Base-by-base conservation (phyloP, 257 asterid species). In the Ilex aquifolium region DNA sequence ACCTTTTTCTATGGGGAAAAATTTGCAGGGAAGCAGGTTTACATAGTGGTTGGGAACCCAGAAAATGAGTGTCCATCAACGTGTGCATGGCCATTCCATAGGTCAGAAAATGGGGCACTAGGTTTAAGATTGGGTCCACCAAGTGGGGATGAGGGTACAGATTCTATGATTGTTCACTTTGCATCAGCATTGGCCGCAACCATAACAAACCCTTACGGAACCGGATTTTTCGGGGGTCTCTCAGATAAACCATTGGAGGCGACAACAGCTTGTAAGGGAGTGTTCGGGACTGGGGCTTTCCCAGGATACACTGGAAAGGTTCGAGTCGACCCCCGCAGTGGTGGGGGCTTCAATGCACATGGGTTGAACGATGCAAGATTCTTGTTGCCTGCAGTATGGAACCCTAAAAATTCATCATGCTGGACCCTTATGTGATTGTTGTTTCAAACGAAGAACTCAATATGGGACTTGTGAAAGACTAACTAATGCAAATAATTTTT, bases 181-280 rank as follows among this genome's bases (percentile, higher is more conserved):
- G 67, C 67, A 1, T 63, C 67, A 6, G 67, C 67, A 5, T 63
- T 63, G 67, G 67, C 60, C 29, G 50, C 67, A 15, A 63, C 67
- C 31, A 13, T 63, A n/a, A 63, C 67, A 2, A 63, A 63, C 32
- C 67, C 67, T 1, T 52, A 32, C 9, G 60, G 51, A 9, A 13
- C 51, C 7, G 67, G 67, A 32, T 63, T 63, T 32, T 63, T 49
- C 50, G 44, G 50, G 6, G 60, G 32, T n/a, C 9, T 12, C 5
- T 6, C 52, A 10, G 9, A 36, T 36, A 36, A 36, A 1, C 7
- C 17, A n/a, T 13, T 13, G 15, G 67, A 63, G 27, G 29, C 52
- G 2, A 58, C 59, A 30, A 2, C 32, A 1, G 4, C 16, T 49
- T 63, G 67, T 32, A 3, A 31, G 7, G 40, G 52, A 48, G 59